Conservation (phyloP, 106 monocot genomes). For the Apostasia shenzhenica region DNA sequence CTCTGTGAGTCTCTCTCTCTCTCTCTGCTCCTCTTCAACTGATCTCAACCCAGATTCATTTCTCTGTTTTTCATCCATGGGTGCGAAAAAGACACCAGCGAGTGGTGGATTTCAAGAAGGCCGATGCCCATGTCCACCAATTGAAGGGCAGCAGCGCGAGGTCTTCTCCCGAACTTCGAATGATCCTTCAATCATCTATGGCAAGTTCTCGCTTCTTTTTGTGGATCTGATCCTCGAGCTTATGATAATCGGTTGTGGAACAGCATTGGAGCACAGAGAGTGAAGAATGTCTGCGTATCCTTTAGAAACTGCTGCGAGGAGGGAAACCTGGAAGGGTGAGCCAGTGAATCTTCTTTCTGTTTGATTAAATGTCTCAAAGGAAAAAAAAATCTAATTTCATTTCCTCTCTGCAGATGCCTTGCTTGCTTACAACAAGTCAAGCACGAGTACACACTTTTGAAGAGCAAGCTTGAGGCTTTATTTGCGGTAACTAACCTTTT, state of each 20-base stretch:
- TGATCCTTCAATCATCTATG: not conserved
- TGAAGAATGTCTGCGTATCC: slow-evolving; percentile 49
- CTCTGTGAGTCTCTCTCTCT: slow-evolving; percentile 25
- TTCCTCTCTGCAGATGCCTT: slow-evolving; percentile 34
- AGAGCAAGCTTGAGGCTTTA: slow-evolving; percentile 46
- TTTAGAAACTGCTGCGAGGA: slow-evolving; percentile 49
- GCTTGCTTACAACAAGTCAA: slow-evolving; percentile 52
- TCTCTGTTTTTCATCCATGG: not conserved
- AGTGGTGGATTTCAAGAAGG: slow-evolving; percentile 43
- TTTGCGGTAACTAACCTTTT: slow-evolving; percentile 28
- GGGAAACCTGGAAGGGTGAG: slow-evolving; percentile 40
- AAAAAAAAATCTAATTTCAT: not conserved
- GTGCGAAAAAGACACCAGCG: slow-evolving; percentile 19
- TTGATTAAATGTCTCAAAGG: slow-evolving; percentile 2
- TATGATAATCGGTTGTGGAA: not conserved
- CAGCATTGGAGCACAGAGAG: slow-evolving; percentile 64
- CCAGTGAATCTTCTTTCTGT: not conserved
- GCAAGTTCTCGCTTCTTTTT: not conserved
- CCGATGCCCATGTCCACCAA: slow-evolving; percentile 63
- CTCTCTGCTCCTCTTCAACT: slow-evolving; percentile 1
- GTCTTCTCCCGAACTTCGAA: slow-evolving; percentile 8
- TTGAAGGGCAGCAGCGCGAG: slow-evolving; percentile 75
- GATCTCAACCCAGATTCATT: not conserved
- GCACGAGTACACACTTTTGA: slow-evolving; percentile 40
- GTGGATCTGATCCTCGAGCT: not conserved